Percentiles rank a stretch among this genome's conserved stretches.
Conservation (phyloP, 2,329 filamentous ascomycete species). For the Coniochaeta ligniaria region DNA sequence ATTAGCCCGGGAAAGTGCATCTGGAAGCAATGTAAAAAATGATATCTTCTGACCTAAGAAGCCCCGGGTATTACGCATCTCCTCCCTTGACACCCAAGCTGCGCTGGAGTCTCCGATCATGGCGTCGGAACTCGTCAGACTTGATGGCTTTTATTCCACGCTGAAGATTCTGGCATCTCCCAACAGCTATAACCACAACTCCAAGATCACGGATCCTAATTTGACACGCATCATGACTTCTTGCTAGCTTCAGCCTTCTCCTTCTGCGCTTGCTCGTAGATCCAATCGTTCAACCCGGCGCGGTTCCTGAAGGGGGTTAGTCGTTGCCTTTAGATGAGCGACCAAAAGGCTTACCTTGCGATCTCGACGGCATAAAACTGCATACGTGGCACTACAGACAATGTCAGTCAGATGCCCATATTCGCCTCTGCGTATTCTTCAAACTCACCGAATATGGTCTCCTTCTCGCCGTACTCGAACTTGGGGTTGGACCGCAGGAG, state of each 20-base stretch:
- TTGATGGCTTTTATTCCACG: too few relatives aligned
- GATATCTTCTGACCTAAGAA: neutral
- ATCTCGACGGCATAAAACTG: conserved; percentile 50
- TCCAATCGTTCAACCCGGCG: conserved; percentile 89
- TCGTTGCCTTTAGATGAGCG: neutral
- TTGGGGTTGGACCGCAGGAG: conserved; percentile 76
- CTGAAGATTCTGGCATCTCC: neutral
- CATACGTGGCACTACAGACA: conserved; percentile 44
- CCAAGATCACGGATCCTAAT: neutral
- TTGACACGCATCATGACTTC: conserved; percentile 2
- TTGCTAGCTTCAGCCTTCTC: conserved; percentile 34
- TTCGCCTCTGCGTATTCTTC: neutral
- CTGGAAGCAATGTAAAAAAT: neutral
- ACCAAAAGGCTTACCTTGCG: conserved; percentile 24
- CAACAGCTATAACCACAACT: neutral
- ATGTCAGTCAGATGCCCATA: conserved; percentile 4
- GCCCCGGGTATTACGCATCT: neutral
- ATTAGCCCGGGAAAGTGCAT: neutral
- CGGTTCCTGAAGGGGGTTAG: conserved; percentile 58
- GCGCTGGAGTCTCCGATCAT: neutral
- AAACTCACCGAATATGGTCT: conserved; percentile 75
- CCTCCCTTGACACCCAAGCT: neutral
- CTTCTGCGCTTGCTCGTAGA: conserved; percentile 75
- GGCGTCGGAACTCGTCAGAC: neutral
- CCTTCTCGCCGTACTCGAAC: conserved; percentile 78